These are phyloP conservation scores for Talaromyces islandicus DNA, from an alignment of 2,329 filamentous ascomycete genomes.

Conservation along the genomic window DNA sequence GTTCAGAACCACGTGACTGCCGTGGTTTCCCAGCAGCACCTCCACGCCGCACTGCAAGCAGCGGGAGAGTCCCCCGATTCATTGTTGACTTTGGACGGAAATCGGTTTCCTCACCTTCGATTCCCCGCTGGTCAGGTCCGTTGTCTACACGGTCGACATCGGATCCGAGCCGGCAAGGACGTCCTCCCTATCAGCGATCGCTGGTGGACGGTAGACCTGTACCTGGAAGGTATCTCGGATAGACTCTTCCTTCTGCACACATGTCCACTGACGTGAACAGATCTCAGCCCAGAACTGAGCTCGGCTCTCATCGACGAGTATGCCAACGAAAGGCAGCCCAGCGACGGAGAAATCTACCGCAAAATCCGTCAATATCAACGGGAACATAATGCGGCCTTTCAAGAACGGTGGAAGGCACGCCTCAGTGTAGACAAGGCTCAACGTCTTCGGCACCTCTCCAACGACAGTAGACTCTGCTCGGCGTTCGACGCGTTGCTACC, in stretches of 20 bases:
- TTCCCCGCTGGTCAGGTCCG: constrained; percentile 16
- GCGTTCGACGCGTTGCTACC: constrained; percentile 27
- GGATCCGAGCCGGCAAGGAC: constrained; percentile 16
- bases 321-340: constrained; percentile 19
- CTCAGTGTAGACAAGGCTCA: constrained; percentile 13
- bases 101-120: constrained; percentile 13
- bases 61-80: constrained; percentile 7
- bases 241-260: constrained; percentile 1
- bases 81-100: not conserved
- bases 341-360: constrained; percentile 23
- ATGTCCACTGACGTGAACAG: constrained; percentile 11
- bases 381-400: constrained; percentile 8
- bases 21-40: constrained; percentile 20
- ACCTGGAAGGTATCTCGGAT: constrained; percentile 17
- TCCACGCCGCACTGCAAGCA: constrained; percentile 16
- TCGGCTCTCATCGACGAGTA: constrained; percentile 24
- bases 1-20: constrained; percentile 25
- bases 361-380: constrained; percentile 22
- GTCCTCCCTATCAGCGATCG: constrained; percentile 15
- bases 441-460: constrained; percentile 5
- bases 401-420: constrained; percentile 13
- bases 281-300: constrained; percentile 19
- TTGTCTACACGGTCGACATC: constrained; percentile 22
- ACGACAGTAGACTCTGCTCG: constrained; percentile 14
- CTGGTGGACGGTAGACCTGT: constrained; percentile 28